Evolutionary conservation across 2,329 filamentous ascomycete genomes (phyloP).

Genomic region (Alternaria triticimaculans): DNA sequence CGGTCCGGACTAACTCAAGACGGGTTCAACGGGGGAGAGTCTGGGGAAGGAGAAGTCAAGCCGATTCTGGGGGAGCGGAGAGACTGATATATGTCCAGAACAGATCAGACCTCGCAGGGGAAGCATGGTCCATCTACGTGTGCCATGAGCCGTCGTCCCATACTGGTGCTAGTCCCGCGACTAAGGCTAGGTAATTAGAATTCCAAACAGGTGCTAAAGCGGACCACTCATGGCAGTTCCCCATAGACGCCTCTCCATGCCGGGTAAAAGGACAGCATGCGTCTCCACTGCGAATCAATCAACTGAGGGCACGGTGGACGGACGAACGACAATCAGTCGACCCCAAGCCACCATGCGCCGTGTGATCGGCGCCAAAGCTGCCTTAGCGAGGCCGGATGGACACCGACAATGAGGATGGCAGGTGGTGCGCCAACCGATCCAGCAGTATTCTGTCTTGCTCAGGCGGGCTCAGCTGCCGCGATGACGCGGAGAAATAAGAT

Average conservation of each 20-base stretch:
- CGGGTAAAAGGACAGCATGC: constrained; percentile 43
- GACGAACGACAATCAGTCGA: constrained; percentile 33
- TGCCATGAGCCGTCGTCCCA: constrained; percentile 39
- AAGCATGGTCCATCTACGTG: constrained; percentile 38
- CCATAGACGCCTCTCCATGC: constrained; percentile 38
- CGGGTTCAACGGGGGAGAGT: constrained; percentile 11
- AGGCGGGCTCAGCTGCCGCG: constrained; percentile 17
- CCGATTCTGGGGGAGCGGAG: constrained; percentile 37
- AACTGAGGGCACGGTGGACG: constrained; percentile 24
- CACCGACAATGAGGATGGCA: constrained; percentile 30
- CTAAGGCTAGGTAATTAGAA: constrained; percentile 37
- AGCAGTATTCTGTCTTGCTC: constrained; percentile 12
- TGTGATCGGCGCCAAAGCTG: constrained; percentile 38
- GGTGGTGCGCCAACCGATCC: constrained; percentile 27
- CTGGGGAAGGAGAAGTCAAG: constrained; percentile 31
- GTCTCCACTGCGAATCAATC: constrained; percentile 30
- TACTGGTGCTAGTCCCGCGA: constrained; percentile 25
- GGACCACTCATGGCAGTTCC: constrained; percentile 38
- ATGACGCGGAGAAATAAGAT: constrained; percentile 27
- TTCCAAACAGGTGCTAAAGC: constrained; percentile 36
- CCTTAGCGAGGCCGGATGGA: constrained; percentile 38
- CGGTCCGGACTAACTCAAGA: neutral
- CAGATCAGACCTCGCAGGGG: constrained; percentile 24
- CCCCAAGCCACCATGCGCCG: constrained; percentile 22
- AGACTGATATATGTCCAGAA: constrained; percentile 42